Conservation (phyloP, 345 rosid genomes). For the Anastatica hierochuntica region DNA sequence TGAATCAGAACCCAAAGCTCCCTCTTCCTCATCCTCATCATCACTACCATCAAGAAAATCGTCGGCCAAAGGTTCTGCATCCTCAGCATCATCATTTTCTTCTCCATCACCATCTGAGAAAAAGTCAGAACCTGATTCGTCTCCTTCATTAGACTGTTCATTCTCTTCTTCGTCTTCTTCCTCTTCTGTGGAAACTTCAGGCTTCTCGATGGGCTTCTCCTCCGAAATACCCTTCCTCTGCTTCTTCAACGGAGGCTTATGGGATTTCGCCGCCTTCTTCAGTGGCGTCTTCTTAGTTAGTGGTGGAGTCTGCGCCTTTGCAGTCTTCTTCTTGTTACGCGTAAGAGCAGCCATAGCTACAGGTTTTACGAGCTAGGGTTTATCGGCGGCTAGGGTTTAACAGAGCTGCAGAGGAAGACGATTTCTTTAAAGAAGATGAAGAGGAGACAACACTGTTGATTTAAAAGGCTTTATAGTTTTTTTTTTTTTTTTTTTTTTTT, state of each 20-base stretch:
- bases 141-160: conserved; percentile 26
- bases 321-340: conserved; percentile 43
- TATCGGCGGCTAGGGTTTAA: conserved; percentile 16
- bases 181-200: conserved; percentile 28
- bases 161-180: conserved; percentile 33
- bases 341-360: conserved; percentile 31
- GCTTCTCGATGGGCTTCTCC: conserved; percentile 38
- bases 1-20: conserved; percentile 28
- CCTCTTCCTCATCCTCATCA: conserved; percentile 31
- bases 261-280: conserved; percentile 19
- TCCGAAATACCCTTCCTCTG: conserved; percentile 33
- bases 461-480: too few species aligned
- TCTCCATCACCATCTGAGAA: conserved; percentile 13
- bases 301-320: conserved; percentile 27
- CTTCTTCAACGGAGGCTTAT: conserved; percentile 41
- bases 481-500: too few species aligned
- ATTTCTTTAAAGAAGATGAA: not conserved
- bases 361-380: conserved; percentile 16
- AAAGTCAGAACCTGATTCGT: conserved; percentile 16
- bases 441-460: not conserved
- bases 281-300: conserved; percentile 3
- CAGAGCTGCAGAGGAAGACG: not conserved
- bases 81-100: too few species aligned
- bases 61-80: not conserved
- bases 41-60: conserved; percentile 19